Evolutionary conservation across 768 basidiomycete genomes (phyloP).

Genomic region (Trametes punicea): DNA sequence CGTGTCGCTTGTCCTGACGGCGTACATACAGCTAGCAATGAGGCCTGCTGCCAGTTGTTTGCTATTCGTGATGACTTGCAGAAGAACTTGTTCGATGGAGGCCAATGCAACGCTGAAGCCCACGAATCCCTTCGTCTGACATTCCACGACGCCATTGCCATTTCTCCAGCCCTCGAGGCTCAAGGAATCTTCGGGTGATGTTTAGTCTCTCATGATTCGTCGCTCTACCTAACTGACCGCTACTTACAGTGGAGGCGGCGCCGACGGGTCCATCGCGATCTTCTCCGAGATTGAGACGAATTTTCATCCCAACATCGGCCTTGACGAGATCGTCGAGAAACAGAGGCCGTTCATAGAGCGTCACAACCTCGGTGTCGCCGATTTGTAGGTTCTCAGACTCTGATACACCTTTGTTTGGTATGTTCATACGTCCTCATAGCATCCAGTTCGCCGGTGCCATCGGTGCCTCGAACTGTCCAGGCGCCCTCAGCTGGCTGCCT

Average conservation of each 20-base stretch:
- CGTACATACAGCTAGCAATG: slow-evolving; percentile 26
- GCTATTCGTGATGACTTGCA: slow-evolving; percentile 31
- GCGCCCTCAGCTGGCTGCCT: slow-evolving; percentile 38
- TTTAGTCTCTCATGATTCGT: no score
- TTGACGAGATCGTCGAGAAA: slow-evolving; percentile 20
- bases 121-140: slow-evolving; percentile 28
- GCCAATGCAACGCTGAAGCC: slow-evolving; percentile 31
- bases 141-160: slow-evolving; percentile 26
- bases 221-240: not conserved
- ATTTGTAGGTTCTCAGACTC: not conserved
- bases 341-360: slow-evolving; percentile 11
- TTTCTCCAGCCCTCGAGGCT: slow-evolving; percentile 10
- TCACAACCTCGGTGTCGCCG: slow-evolving; percentile 11
- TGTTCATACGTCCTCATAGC: not conserved
- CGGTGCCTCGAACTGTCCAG: slow-evolving; percentile 26
- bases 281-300: slow-evolving; percentile 40
- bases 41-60: slow-evolving; percentile 32
- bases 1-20: slow-evolving; percentile 32
- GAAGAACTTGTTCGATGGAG: slow-evolving; percentile 27
- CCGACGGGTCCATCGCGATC: slow-evolving; percentile 47
- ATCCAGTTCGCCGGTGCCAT: slow-evolving; percentile 19
- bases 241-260: slow-evolving; percentile 26
- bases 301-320: slow-evolving; percentile 39
- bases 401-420: not conserved
- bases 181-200: slow-evolving; percentile 7